Base-by-base conservation (phyloP, 78 protist genomes). In the Isochrysis galbana region DNA sequence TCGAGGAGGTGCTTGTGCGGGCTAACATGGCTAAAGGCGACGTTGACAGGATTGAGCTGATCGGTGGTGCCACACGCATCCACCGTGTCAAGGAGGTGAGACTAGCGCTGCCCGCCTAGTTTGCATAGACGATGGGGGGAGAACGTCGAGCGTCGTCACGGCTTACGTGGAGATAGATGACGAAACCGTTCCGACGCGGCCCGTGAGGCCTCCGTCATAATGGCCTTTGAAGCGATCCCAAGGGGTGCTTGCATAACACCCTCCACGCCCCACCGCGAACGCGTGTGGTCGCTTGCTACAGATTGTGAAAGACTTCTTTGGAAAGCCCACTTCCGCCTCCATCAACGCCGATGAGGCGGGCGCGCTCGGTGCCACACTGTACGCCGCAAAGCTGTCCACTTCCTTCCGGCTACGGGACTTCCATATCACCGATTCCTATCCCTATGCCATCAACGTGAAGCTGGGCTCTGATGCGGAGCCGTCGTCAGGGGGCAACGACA, bases 281-380 rank as follows among this genome's bases (percentile, higher is more conserved):
- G n/a, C n/a, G n/a, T n/a, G n/a, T n/a, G n/a, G n/a, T n/a, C n/a
- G n/a, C n/a, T n/a, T n/a, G n/a, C n/a, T n/a, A n/a, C n/a, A n/a
- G n/a, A 34, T 34, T 29, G 84, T 45, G 14, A 36, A 14, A 29
- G 84, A 74, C 32, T 74, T 74, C 84, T 74, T 74, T n/a, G 45
- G 22, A 7, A 61, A 17, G 61, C 61, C 61, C 29, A 51, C 61
- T 14, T 51, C 61, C 29, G 61, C 29, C 14, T 34, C 84, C 47
- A 2, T 74, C 84, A 74, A 74, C 84, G 84, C 36, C 84, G 84
- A 74, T 45, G 84, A 74, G 46, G 84, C 84, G 45, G 44, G n/a
- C 46, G 84, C 84, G 46, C 46, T 74, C 84, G 84, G 84, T 26
- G 84, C 84, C n/a, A 39, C 84, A 45, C 84, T 74, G 45, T 74